A percentile compares a stretch with the other conserved stretches of the same genome.
Evolutionary conservation across 805 yeast species (phyloP).

Genomic region (Clavispora asparagi): DNA sequence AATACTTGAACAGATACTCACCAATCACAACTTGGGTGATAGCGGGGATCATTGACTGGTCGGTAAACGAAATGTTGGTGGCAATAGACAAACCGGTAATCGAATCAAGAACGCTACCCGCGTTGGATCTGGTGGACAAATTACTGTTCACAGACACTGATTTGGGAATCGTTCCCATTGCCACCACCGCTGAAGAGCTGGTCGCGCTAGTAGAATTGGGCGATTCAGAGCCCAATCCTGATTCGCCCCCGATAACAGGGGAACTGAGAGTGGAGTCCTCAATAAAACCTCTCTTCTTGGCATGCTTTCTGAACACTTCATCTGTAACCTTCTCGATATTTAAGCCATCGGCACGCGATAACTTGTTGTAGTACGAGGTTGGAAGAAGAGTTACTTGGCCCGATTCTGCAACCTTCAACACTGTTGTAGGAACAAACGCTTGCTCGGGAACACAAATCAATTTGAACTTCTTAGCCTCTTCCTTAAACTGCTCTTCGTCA

Average conservation of each 20-base stretch:
- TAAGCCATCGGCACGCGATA: slow-evolving; percentile 42
- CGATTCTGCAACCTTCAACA: slow-evolving; percentile 49
- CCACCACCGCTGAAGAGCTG: slow-evolving; percentile 1
- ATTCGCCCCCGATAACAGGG: not conserved
- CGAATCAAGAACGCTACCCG: slow-evolving; percentile 26
- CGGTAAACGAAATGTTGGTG: slow-evolving; percentile 61
- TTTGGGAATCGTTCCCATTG: slow-evolving; percentile 8
- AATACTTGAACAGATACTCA: slow-evolving; percentile 81
- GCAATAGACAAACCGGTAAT: slow-evolving; percentile 42
- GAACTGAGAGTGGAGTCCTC: slow-evolving; percentile 10
- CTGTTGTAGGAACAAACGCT: slow-evolving; percentile 61
- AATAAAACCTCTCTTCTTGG: slow-evolving; percentile 45
- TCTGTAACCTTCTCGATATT: slow-evolving; percentile 42
- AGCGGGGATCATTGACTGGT: slow-evolving; percentile 72
- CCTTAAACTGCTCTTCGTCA: slow-evolving; percentile 23
- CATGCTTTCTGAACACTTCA: slow-evolving; percentile 41
- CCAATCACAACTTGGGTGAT: slow-evolving; percentile 93
- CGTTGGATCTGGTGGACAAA: slow-evolving; percentile 25
- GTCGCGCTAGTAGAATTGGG: not conserved
- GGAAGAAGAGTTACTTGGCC: slow-evolving; percentile 61
- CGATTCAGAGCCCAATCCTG: slow-evolving; percentile 10
- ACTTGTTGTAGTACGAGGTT: slow-evolving; percentile 54
- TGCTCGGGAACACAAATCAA: slow-evolving; percentile 52
- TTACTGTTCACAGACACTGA: slow-evolving; percentile 24
- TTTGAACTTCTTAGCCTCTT: slow-evolving; percentile 42